phyloP scores from a whole-genome alignment of 495 filamentous ascomycete species.

The Polyplosphaeria fusca region DNA sequence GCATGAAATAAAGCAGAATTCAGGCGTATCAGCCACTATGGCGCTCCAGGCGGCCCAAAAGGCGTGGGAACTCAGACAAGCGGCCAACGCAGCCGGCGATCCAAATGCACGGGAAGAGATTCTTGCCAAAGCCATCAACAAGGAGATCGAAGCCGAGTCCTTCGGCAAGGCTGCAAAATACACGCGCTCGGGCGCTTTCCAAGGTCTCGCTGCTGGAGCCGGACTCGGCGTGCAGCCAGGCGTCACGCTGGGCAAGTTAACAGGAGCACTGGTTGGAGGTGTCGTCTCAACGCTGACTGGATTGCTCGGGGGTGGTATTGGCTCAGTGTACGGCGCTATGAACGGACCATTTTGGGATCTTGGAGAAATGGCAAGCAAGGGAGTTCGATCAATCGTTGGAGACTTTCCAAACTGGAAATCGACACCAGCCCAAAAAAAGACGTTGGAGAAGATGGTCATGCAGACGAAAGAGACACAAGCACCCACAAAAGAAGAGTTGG shows the following conservation, averaged over 20 bases:
- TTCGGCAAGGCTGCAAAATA: conserved; percentile 38
- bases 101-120: conserved; percentile 34
- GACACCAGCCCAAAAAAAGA: conserved; percentile 30
- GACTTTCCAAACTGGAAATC: conserved; percentile 32
- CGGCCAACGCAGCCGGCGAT: conserved; percentile 35
- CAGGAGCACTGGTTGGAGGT: conserved; percentile 34
- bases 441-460: conserved; percentile 33
- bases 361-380: conserved; percentile 26
- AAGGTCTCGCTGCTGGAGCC: conserved; percentile 26
- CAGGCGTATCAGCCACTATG: conserved; percentile 1
- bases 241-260: conserved; percentile 29
- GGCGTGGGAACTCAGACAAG: conserved; percentile 30
- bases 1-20: conserved; percentile 12
- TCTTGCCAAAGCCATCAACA: conserved; percentile 31
- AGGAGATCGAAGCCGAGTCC: conserved; percentile 33
- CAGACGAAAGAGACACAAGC: conserved; percentile 19
- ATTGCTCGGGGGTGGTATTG: conserved; percentile 26
- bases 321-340: conserved; percentile 17
- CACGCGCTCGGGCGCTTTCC: conserved; percentile 26
- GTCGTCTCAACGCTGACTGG: conserved; percentile 23
- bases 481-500: conserved; percentile 27
- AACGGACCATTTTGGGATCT: conserved; percentile 30
- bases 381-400: conserved; percentile 23
- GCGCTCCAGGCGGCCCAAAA: conserved; percentile 26
- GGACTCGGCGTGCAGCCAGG: conserved; percentile 25